Evolutionary conservation across 2,329 filamentous ascomycete species (phyloP), one percentile per base, ranked within the genome.

Genomic region (Pseudocercospora fuligena): DNA sequence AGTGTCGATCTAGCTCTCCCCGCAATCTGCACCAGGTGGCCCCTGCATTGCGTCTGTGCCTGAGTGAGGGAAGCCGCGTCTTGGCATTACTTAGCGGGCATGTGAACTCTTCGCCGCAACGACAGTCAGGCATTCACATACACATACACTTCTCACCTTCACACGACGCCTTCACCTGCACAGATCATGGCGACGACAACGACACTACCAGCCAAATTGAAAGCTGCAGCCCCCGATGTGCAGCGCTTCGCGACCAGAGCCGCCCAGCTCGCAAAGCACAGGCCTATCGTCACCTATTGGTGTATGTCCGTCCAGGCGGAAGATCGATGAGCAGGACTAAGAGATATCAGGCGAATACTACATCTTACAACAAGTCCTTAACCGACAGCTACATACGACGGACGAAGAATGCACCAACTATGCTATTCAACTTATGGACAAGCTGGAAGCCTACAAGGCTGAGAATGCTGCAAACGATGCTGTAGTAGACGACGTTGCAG

Each of bases 211-310:
- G 83, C 86, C 36, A 87, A 87, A 75, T 85, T 99, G 74, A 93
- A 91, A 82, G 70, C 71, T 31, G 72, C 73, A 23, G 84, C 89
- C 64, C 89, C 92, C 66, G 93, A 97, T 78, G 88, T 97, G 76
- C 89, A 88, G 71, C 92, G 93, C 67, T 97, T 96, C 79, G 89
- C 94, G 69, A 86, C 90, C 63, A 89, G 94, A 75, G 94, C 93
- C 36, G 87, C 88, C 40, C 94, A 99, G 82, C 87, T 99, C 58
- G 91, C 94, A 78, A 86, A 86, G 66, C 88, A 89, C 76, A 95
- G 94, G 80, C 95, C 95, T 8, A 92, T 95, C 66, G 87, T 98
- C 72, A 87, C 94, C 69, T 99, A 98, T 80, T 98, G 94, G 93
- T 95, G 94, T 97, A 86, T 76, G 90, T 86, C 69, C 73, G 23